Evolutionary conservation across 2,329 filamentous ascomycete genomes (phyloP).

Genomic region (Lasiodiplodia citricola): DNA sequence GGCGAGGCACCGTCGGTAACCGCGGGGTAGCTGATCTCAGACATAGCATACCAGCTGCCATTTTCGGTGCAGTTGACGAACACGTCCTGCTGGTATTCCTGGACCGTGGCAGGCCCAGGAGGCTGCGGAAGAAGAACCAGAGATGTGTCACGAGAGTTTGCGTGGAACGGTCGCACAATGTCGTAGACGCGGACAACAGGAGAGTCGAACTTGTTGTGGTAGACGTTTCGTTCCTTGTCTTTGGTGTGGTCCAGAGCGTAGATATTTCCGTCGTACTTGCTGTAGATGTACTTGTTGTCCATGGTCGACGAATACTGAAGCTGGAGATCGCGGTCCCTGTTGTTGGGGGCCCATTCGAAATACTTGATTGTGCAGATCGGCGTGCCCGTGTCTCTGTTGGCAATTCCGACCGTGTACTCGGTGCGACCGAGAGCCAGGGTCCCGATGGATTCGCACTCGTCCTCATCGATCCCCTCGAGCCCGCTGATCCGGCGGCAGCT

Average conservation of each 20-base stretch:
- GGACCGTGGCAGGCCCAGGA: conserved; percentile 60
- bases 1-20: conserved; percentile 72
- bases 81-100: conserved; percentile 55
- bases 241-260: conserved; percentile 76
- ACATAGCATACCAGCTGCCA: conserved; percentile 95
- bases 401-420: conserved; percentile 88
- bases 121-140: conserved; percentile 89
- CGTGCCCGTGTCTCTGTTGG: conserved; percentile 72
- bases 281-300: conserved; percentile 88
- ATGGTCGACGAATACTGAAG: conserved; percentile 80
- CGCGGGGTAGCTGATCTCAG: conserved; percentile 82
- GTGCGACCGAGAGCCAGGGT: conserved; percentile 84
- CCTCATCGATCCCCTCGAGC: conserved; percentile 64
- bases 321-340: conserved; percentile 84
- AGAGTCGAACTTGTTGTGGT: conserved; percentile 67
- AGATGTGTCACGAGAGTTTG: conserved; percentile 70
- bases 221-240: conserved; percentile 42
- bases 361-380: conserved; percentile 89
- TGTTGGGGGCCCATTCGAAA: conserved; percentile 94
- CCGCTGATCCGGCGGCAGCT: conserved; percentile 61
- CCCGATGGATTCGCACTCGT: conserved; percentile 78
- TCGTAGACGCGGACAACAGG: conserved; percentile 91
- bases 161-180: conserved; percentile 74
- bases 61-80: conserved; percentile 85
- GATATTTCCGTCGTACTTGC: conserved; percentile 81